Percentiles rank a stretch among this genome's conserved stretches.
Evolutionary conservation across 1,284 basidiomycete species (phyloP).

Genomic region (Kwoniella shivajii): DNA sequence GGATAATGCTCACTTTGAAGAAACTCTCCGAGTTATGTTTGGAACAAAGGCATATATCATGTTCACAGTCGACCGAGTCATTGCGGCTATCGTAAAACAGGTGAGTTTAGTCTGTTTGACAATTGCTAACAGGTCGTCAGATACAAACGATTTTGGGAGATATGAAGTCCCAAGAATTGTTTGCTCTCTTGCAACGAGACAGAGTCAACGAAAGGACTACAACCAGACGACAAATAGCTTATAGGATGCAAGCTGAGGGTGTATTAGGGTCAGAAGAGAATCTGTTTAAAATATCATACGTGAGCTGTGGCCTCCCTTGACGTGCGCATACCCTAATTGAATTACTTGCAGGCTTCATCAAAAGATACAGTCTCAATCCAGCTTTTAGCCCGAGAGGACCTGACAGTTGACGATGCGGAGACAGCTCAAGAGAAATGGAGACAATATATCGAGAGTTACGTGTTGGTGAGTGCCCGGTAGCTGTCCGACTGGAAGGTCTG

Average conservation of each 20-base stretch:
- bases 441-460: slow-evolving; percentile 85
- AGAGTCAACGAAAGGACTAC: slow-evolving; percentile 62
- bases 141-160: slow-evolving; percentile 79
- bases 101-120: slow-evolving; percentile 55
- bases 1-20: slow-evolving; percentile 87
- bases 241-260: slow-evolving; percentile 78
- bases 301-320: slow-evolving; percentile 52
- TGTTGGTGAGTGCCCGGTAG: slow-evolving; percentile 73
- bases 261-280: slow-evolving; percentile 86
- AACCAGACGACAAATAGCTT: slow-evolving; percentile 81
- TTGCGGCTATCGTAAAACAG: slow-evolving; percentile 85
- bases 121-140: slow-evolving; percentile 51
- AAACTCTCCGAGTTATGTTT: slow-evolving; percentile 95
- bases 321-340: slow-evolving; percentile 16
- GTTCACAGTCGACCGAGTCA: slow-evolving; percentile 91
- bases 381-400: slow-evolving; percentile 85
- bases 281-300: slow-evolving; percentile 90
- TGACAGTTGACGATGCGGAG: slow-evolving; percentile 81
- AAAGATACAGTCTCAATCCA: slow-evolving; percentile 77
- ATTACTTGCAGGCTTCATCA: slow-evolving; percentile 62
- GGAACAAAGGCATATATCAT: slow-evolving; percentile 90
- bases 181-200: slow-evolving; percentile 77
- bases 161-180: slow-evolving; percentile 77
- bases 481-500: no score
- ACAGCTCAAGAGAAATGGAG: slow-evolving; percentile 82